These are phyloP conservation scores for Aspergillus avenaceus DNA, from an alignment of 495 filamentous ascomycete species.

Conservation along the genomic window DNA sequence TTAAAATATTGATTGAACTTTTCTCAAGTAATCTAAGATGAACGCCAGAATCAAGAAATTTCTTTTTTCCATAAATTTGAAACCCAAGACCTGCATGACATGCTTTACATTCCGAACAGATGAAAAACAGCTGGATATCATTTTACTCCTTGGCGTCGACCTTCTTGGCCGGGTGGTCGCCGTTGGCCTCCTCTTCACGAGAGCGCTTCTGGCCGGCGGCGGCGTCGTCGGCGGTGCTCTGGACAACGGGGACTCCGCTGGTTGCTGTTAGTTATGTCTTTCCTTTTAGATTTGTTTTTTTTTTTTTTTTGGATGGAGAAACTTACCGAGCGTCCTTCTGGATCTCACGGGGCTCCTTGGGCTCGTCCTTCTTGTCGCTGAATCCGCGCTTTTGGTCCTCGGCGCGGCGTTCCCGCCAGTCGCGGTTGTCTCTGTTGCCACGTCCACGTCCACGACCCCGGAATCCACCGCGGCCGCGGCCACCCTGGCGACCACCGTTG, in stretches of 20 bases:
- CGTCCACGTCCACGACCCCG: constrained; percentile 27
- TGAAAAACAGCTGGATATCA: constrained; percentile 10
- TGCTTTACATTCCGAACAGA: constrained; percentile 1
- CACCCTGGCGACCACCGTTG: constrained; percentile 32
- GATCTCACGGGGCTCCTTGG: constrained; percentile 20
- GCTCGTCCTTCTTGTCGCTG: constrained; percentile 17
- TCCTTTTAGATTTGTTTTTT: not conserved
- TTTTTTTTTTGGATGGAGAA: not conserved
- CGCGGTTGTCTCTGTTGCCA: constrained; percentile 45
- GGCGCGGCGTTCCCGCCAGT: constrained; percentile 66
- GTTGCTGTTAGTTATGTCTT: constrained; percentile 8
- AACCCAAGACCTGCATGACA: not conserved
- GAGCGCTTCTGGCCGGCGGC: constrained; percentile 44
- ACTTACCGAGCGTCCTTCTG: constrained; percentile 47
- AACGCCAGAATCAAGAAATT: not conserved
- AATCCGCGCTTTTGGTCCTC: constrained; percentile 64
- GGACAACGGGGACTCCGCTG: constrained; percentile 46
- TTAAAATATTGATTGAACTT: not conserved
- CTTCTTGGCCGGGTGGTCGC: constrained; percentile 45
- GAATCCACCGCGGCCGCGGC: constrained; percentile 28
- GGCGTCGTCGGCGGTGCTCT: constrained; percentile 38
- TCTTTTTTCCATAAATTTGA: not conserved
- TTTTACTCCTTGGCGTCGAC: constrained; percentile 46
- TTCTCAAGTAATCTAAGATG: not conserved
- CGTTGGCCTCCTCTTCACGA: constrained; percentile 39